Base-by-base conservation (phyloP, 768 basidiomycete genomes). In the Podaxis pistillaris region DNA sequence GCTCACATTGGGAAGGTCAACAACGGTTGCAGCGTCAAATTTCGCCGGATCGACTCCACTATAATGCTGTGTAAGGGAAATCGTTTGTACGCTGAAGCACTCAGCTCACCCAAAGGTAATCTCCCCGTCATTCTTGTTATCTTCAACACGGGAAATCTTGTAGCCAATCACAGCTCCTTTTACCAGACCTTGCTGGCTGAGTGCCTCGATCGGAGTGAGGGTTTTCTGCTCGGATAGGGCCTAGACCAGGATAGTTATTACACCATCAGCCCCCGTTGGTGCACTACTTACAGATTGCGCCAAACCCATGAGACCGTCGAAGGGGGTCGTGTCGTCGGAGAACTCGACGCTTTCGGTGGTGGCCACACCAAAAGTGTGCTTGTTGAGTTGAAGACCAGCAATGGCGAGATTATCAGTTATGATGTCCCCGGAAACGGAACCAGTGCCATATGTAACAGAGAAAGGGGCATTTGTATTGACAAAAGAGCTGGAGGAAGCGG, bases 71-170 rank as follows among this genome's bases (percentile, higher is more conserved):
- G 30, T 62, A 7, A 62, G 28, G 19, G 28, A 19, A 4, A 5
- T 7, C 11, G 13, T 47, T 1, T 8, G 15, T 26, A 55, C 9
- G 3, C 26, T 15, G 7, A 24, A 28, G 40, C 30, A 15, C 8
- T 11, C 6, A 17, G 40, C 61, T n/a, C 24, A 62, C 61, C 61
- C 93, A 66, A 95, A 91, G 9, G 92, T 93, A 61, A 94, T 82
- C 75, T 92, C 82, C 52, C 93, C 93, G 67, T 93, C 89, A 67
- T 89, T 89, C 71, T 77, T 73, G 68, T 81, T 76, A 70, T 94
- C 91, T 7, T 82, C 79, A 37, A 89, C 75, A 63, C 94, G 89
- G 1, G 90, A 81, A 60, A 96, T 86, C 77, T 91, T 93, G 84
- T 83, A 94, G 7, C 90, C 90, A 11, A 86, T 83, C 68, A 95